Conservation (phyloP, 768 basidiomycete species). For the Boletus edulis region DNA sequence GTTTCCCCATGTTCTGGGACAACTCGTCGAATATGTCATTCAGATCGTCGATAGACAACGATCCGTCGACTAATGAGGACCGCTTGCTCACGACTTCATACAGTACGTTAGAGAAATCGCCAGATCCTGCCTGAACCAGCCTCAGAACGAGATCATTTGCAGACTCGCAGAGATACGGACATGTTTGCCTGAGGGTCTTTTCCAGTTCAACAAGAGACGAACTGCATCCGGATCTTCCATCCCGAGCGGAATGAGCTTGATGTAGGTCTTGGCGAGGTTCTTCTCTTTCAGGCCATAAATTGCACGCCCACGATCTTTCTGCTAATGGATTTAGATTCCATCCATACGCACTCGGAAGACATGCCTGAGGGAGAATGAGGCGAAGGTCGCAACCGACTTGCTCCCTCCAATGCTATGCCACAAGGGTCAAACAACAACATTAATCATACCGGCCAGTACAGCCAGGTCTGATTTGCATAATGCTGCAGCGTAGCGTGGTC, state of each 20-base stretch:
- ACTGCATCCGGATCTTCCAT: conserved; percentile 77
- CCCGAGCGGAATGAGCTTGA: conserved; percentile 84
- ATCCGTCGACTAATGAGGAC: conserved; percentile 74
- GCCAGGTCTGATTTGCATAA: conserved; percentile 63
- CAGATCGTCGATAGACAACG: conserved; percentile 76
- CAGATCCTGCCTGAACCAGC: conserved; percentile 57
- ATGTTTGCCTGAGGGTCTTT: conserved; percentile 66
- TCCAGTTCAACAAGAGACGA: conserved; percentile 89
- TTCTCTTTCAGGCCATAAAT: conserved; percentile 96
- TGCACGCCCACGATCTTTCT: conserved; percentile 94
- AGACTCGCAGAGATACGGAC: conserved; percentile 38
- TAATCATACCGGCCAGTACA: conserved; percentile 73
- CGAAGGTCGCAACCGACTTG: conserved; percentile 85
- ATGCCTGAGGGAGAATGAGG: conserved; percentile 85
- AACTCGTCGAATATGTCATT: conserved; percentile 82
- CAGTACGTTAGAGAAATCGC: conserved; percentile 86
- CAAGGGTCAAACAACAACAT: conserved; percentile 61
- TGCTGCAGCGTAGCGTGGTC: conserved; percentile 69
- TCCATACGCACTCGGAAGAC: conserved; percentile 3
- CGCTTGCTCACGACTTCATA: conserved; percentile 85
- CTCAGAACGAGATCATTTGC: neutral
- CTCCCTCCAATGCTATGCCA: conserved; percentile 73
- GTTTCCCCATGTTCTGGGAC: conserved; percentile 67
- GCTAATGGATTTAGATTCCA: conserved; percentile 8
- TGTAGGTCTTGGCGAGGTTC: conserved; percentile 89